Base-by-base conservation (phyloP, 2,329 filamentous ascomycete genomes). In the Purpureocillium takamizusanense region DNA sequence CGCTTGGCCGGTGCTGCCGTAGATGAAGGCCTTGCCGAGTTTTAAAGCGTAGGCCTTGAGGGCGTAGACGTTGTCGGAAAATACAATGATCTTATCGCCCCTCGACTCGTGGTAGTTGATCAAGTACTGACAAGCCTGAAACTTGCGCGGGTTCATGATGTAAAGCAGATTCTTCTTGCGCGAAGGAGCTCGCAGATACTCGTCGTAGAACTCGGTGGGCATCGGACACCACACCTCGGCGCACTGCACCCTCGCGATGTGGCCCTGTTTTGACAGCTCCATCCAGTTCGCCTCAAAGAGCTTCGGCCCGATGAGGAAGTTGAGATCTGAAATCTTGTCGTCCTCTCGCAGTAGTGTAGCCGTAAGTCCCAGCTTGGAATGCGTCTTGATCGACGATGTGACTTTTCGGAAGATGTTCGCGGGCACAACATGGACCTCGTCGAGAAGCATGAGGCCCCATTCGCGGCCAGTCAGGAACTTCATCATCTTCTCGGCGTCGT, bases 201-300 rank as follows among this genome's bases (percentile, higher is more conserved):
- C 87, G 14, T 87, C 83, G 60, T 95, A 97, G 57, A 98, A 98
- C 51, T 98, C 92, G 0, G 89, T 92, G 0, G 92, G 94, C 92
- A 98, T 98, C 3, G 90, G 88, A 55, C 92, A 98, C 92, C 92
- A 98, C 7, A 98, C 92, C 61, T 98, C 92, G 12, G 92, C 92
- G 60, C 92, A 98, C 60, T 98, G 92, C 2, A 98, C 92, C 49
- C 87, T 83, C 28, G 92, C 92, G 58, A 98, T 98, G 56, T 95
- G 89, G 1, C 92, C 92, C 62, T 95, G 88, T 53, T 95, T 86
- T 1, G 90, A 92, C 31, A 98, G 75, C 60, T 98, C 92, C 81
- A 97, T 95, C 92, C 92, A 98, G 59, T 98, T 98, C 21, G 92
- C 92, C 62, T 98, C 92, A 56, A 95, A 98, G 1, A 98, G 70